Evolutionary conservation across 371 early-diverging fungal species (phyloP).

Genomic region (Mucor plumbeus): DNA sequence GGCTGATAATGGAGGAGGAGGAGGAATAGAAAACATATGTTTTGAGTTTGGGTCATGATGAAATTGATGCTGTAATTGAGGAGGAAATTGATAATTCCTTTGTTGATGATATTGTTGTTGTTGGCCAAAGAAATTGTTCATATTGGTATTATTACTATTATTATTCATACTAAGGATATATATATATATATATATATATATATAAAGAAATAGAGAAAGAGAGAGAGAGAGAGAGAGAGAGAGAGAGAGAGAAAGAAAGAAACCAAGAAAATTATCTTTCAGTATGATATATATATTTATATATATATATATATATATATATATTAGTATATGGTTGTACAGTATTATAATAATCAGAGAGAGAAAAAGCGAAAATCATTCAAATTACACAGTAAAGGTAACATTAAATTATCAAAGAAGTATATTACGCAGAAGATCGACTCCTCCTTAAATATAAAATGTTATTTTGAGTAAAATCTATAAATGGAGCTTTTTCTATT

Average conservation of each 20-base stretch:
- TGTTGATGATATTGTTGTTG: slow-evolving; percentile 1
- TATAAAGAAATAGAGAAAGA: not conserved
- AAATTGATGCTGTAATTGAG: slow-evolving; percentile 4
- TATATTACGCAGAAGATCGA: slow-evolving; percentile 15
- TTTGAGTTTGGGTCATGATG: slow-evolving; percentile 1
- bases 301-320: not conserved
- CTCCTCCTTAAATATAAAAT: slow-evolving; percentile 13
- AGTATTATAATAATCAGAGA: not conserved
- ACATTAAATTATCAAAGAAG: slow-evolving; percentile 15
- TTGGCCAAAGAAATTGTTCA: slow-evolving; percentile 12
- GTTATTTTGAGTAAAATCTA: slow-evolving; percentile 3
- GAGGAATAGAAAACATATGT: slow-evolving; percentile 13
- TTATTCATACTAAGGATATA: slow-evolving; percentile 10
- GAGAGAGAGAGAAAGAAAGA: not conserved
- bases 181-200: slow-evolving; percentile 17
- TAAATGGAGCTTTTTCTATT: slow-evolving; percentile 3
- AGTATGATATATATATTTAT: slow-evolving; percentile 8
- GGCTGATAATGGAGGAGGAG: slow-evolving; percentile 22
- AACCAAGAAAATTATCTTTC: slow-evolving; percentile 7
- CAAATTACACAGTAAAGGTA: slow-evolving; percentile 8
- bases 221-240: not conserved
- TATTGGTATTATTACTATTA: slow-evolving; percentile 4
- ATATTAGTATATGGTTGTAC: slow-evolving; percentile 25
- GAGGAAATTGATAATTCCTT: not conserved
- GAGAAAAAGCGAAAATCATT: not conserved